These are phyloP conservation scores for Microcera coccophila DNA, from an alignment of 2,329 filamentous ascomycete species.

Conservation along the genomic window DNA sequence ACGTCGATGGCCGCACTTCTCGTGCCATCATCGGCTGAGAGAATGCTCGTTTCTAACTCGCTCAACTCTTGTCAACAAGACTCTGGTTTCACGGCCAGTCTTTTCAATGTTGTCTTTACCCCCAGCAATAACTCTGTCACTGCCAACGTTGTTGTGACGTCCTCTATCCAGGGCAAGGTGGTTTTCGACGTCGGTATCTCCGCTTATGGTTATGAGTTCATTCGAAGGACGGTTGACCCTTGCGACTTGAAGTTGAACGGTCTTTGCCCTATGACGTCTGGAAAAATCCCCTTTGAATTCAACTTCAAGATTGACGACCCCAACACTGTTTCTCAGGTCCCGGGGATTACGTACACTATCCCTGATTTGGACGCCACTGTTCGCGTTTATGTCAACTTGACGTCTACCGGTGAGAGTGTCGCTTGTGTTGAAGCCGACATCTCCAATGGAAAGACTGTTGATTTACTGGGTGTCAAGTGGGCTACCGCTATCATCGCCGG, in stretches of 20 bases:
- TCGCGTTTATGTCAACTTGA: constrained; percentile 74
- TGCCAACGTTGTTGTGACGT: constrained; percentile 76
- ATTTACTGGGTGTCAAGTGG: constrained; percentile 87
- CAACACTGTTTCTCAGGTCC: constrained; percentile 61
- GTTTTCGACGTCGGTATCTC: constrained; percentile 70
- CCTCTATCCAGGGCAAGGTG: constrained; percentile 77
- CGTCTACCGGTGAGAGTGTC: constrained; percentile 56
- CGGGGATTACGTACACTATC: constrained; percentile 80
- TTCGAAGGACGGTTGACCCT: constrained; percentile 67
- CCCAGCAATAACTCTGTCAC: constrained; percentile 68
- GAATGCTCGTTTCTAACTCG: constrained; percentile 74
- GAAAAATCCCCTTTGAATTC: constrained; percentile 71
- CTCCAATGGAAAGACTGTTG: constrained; percentile 89
- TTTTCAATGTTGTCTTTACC: constrained; percentile 82
- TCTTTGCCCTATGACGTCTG: constrained; percentile 87
- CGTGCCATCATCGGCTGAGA: constrained; percentile 54
- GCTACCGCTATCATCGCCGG: constrained; percentile 82
- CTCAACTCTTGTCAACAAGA: constrained; percentile 81
- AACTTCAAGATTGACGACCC: constrained; percentile 55
- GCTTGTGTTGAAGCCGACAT: constrained; percentile 85
- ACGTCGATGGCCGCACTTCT: constrained; percentile 42
- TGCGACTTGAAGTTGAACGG: constrained; percentile 67
- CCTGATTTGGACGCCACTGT: constrained; percentile 88
- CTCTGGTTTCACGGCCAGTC: constrained; percentile 79
- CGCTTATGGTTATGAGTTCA: constrained; percentile 76